Evolutionary conservation across 345 rosid genomes (phyloP), one percentile per base, ranked within the genome.

Genomic region (Sonneratia caseolaris): DNA sequence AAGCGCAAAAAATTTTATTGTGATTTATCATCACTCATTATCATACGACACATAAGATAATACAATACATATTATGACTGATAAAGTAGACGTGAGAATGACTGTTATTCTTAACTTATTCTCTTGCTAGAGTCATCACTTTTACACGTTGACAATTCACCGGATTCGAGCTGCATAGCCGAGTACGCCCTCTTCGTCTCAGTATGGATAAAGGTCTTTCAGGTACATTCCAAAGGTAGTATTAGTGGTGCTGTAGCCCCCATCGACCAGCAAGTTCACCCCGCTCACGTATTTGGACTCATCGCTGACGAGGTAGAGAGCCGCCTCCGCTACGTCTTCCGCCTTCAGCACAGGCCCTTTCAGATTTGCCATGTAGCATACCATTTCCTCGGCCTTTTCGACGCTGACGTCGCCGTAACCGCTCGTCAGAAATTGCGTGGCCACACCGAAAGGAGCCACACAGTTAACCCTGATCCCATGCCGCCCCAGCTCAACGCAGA

Each of bases 301-400:
- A 9, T 42, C 45, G 45, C 45, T 42, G 7, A 42, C 45, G 7
- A 42, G 45, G 45, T 42, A 42, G 45, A 42, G 45, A 42, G 45
- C 45, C 45, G 45, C 45, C 45, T 42, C 45, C 45, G 45, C 45
- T 9, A 42, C 45, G 3, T 42, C 45, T 42, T 42, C 45, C 45
- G 45, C 3, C 45, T 37, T 66, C 22, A 66, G 48, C 42, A 66
- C 69, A 0, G 24, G n/a, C 24, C 69, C 69, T 38, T 66, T 66
- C 69, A 66, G 45, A 11, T 66, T 4, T 0, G 86, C 86, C 40
- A 80, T 51, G 75, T 84, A 77, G 38, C 72, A 76, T 0, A 32
- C 65, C 79, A 83, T 59, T 48, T 74, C 77, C 3, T 79, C 78
- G 0, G 42, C 87, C 42, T 75, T 83, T 14, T 71, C 88, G 12